Evolutionary conservation across 176 grass and related monocot genomes (phyloP).

Genomic region (Ampelocalamus luodianensis): DNA sequence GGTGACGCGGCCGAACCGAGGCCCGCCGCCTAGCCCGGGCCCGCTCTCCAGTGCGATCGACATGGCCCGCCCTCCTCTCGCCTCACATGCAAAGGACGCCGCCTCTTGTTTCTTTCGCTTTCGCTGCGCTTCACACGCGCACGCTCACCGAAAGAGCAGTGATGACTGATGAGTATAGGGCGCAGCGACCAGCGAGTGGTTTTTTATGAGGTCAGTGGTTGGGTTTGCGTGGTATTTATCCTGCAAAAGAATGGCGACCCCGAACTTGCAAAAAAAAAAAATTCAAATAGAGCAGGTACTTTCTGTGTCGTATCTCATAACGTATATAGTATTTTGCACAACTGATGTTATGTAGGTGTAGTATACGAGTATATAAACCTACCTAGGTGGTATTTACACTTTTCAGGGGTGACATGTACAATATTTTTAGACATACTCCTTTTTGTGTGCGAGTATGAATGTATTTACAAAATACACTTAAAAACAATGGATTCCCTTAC

Average conservation of each 20-base stretch:
- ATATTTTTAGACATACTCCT: too few relatives aligned
- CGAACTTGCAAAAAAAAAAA: neutral
- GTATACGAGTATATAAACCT: too few relatives aligned
- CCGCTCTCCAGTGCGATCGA: conserved; percentile 70
- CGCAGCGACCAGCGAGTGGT: neutral
- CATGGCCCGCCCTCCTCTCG: conserved; percentile 54
- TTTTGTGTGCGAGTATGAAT: too few relatives aligned
- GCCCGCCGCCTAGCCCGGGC: conserved; percentile 38
- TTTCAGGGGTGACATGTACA: too few relatives aligned
- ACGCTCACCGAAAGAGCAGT: conserved; percentile 26
- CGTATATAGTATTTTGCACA: too few relatives aligned
- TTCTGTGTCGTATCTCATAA: too few relatives aligned
- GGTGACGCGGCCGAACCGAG: conserved; percentile 40
- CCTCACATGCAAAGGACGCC: conserved; percentile 50
- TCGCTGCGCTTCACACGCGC: conserved; percentile 46
- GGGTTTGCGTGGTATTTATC: conserved; percentile 20
- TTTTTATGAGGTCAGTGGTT: conserved; percentile 5
- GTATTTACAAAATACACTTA: too few relatives aligned
- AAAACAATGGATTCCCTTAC: too few relatives aligned
- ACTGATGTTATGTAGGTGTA: too few relatives aligned
- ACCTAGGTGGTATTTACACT: too few relatives aligned
- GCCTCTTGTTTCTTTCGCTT: conserved; percentile 36
- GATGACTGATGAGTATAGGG: neutral
- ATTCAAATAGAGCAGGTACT: too few relatives aligned
- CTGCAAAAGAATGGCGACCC: neutral